These are phyloP conservation scores for Babesia sp. DNA, from an alignment of 169 alveolate genomes.

Conservation along the genomic window DNA sequence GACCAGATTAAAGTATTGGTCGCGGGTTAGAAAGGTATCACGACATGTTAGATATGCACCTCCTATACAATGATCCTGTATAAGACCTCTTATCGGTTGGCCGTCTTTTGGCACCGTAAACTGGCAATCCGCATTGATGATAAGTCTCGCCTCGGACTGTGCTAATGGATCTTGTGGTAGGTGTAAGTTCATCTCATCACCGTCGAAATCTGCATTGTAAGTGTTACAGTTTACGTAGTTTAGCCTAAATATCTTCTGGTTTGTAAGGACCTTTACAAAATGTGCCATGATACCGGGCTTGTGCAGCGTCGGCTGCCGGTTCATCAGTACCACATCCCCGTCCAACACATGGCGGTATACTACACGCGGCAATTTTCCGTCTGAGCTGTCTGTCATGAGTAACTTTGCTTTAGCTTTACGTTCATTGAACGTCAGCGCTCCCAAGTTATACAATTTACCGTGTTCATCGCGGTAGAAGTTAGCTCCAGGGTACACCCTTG, in stretches of 20 bases:
- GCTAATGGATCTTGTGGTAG: constrained; percentile 93
- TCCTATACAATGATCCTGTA: constrained; percentile 95
- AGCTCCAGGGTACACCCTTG: constrained; percentile 96
- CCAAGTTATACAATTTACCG: constrained; percentile 68
- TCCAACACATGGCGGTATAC: constrained; percentile 94
- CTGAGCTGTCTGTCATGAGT: constrained; percentile 60
- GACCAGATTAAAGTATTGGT: constrained; percentile 55
- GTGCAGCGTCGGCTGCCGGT: constrained; percentile 98
- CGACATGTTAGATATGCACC: constrained; percentile 92
- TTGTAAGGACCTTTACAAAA: constrained; percentile 83
- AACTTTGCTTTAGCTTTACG: constrained; percentile 87
- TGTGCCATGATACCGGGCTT: constrained; percentile 96
- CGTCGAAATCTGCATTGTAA: constrained; percentile 99
- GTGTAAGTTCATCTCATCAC: constrained; percentile 99
- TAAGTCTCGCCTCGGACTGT: constrained; percentile 93
- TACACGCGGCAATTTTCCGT: constrained; percentile 70
- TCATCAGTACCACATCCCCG: constrained; percentile 96
- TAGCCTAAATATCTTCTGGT: constrained; percentile 94
- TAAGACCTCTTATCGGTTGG: constrained; percentile 95
- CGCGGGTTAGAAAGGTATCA: constrained; percentile 89
- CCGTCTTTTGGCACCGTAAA: constrained; percentile 97
- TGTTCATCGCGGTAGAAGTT: constrained; percentile 77
- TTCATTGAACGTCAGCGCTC: constrained; percentile 70
- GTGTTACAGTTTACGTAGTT: constrained; percentile 98
- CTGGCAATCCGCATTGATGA: constrained; percentile 93